These are phyloP conservation scores for Dioscorea zingiberensis DNA, from an alignment of 106 monocot species.

Conservation along the genomic window DNA sequence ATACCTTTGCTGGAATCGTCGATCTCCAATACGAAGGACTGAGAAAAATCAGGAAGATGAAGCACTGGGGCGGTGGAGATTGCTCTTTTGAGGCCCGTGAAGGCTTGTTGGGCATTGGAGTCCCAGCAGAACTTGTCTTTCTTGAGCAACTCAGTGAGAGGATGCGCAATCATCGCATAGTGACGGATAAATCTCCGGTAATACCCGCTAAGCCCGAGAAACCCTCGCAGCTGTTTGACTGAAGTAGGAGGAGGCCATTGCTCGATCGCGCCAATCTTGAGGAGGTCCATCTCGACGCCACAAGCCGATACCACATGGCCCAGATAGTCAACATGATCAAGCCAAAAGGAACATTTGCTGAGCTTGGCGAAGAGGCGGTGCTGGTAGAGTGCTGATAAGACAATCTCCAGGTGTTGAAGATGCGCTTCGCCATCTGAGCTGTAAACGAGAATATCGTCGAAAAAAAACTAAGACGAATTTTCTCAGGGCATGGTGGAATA, in stretches of 20 bases:
- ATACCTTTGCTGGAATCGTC: neutral
- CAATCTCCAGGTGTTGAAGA: neutral
- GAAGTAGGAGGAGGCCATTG: neutral
- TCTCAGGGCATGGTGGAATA: neutral
- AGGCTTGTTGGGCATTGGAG: neutral
- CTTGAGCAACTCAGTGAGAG: neutral
- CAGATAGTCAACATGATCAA: neutral
- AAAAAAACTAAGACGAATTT: neutral
- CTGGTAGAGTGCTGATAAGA: neutral
- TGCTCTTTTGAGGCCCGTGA: neutral
- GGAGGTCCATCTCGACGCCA: neutral
- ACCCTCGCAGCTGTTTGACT: neutral
- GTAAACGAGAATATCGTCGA: constrained; percentile 8
- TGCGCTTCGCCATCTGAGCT: neutral
- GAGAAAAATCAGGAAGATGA: neutral
- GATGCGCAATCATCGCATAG: neutral
- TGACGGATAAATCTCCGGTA: neutral
- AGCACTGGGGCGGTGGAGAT: constrained; percentile 2
- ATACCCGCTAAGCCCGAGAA: constrained; percentile 1
- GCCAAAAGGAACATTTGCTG: neutral
- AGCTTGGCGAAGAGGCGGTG: neutral
- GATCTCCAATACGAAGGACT: neutral
- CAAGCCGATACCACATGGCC: neutral
- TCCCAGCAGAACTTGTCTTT: neutral
- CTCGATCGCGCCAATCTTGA: neutral